Evolutionary conservation across 768 basidiomycete species (phyloP), one percentile per base, ranked within the genome.

Genomic region (Candolleomyces efflorescens): DNA sequence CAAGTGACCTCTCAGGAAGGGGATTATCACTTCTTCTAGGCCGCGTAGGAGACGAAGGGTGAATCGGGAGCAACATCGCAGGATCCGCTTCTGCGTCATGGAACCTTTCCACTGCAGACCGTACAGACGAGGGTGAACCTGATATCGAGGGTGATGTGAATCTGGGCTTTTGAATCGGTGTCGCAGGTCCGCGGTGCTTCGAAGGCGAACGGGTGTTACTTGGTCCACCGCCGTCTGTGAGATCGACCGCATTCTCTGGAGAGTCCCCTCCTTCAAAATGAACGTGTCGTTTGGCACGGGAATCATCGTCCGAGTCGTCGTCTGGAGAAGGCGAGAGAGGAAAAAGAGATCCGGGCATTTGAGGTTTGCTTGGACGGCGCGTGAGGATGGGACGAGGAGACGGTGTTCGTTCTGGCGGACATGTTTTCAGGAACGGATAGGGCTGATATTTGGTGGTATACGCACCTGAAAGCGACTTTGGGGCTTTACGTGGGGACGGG

Each of bases 321-420:
- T 84, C 72, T 12, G 84, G 73, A n/a, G 89, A 89, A 0, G 83
- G 78, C 0, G 90, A 89, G 9, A 88, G 84, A 4, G 89, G 82
- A 65, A 85, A 89, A 12, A 92, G 80, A 1, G 90, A 81, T 7
- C 90, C 90, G 20, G 90, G 90, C 90, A 92, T 92, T 1, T 84
- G 85, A 0, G 79, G 64, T 2, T 82, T 23, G 36, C 51, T 26
- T n/a, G 41, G 15, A 32, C 24, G 41, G 5, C 50, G 50, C 39
- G 38, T 45, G 50, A 52, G 57, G 26, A 58, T 58, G 5, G 51
- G 46, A 41, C 68, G 70, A 27, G 71, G 68, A 18, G 66, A 65
- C 11, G 72, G 72, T 68, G 75, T 11, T 9, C 56, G 50, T 22
- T 20, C 23, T 23, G 38, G n/a, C 24, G n/a, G 43, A n/a, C 7